phyloP scores from a whole-genome alignment of 768 basidiomycete genomes.

The Tylopilus vinaceipallidus region DNA sequence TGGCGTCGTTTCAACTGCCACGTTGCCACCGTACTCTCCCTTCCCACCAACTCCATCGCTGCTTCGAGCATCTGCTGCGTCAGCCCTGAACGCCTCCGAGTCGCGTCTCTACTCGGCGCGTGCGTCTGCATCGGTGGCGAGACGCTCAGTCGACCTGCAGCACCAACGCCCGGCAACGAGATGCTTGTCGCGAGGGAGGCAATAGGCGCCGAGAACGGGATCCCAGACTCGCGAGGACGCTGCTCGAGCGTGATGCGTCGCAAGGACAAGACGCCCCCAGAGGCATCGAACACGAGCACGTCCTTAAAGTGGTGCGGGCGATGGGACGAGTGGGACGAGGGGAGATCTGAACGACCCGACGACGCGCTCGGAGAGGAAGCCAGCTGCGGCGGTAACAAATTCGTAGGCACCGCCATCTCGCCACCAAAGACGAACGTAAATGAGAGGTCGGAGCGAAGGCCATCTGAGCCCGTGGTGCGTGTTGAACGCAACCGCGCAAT shows the following conservation, averaged over 20 bases:
- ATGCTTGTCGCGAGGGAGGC: slow-evolving; percentile 51
- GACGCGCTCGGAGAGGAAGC: slow-evolving; percentile 29
- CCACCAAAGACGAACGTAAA: slow-evolving; percentile 50
- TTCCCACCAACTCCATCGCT: slow-evolving; percentile 35
- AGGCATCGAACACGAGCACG: slow-evolving; percentile 64
- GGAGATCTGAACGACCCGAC: slow-evolving; percentile 28
- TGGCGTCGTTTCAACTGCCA: slow-evolving; percentile 58
- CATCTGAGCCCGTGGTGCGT: slow-evolving; percentile 28
- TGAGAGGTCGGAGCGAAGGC: slow-evolving; percentile 42
- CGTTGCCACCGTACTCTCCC: slow-evolving; percentile 50
- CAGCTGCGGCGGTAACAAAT: slow-evolving; percentile 35
- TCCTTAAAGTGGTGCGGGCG: slow-evolving; percentile 57
- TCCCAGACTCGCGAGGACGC: slow-evolving; percentile 22
- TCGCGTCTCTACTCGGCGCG: slow-evolving; percentile 26
- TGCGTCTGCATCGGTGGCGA: slow-evolving; percentile 25
- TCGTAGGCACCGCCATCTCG: slow-evolving; percentile 36
- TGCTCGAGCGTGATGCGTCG: slow-evolving; percentile 51
- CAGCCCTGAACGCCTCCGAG: slow-evolving; percentile 31
- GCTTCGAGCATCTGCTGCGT: slow-evolving; percentile 36
- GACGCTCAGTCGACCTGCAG: slow-evolving; percentile 36
- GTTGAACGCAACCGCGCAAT: slow-evolving; percentile 51
- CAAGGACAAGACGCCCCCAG: slow-evolving; percentile 52
- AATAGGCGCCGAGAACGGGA: slow-evolving; percentile 27
- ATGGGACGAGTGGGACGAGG: slow-evolving; percentile 29
- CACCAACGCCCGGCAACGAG: slow-evolving; percentile 56